Percentiles rank a stretch among this genome's conserved stretches.
Conservation (phyloP, 148 eudicot genomes). For the Cornus florida region DNA sequence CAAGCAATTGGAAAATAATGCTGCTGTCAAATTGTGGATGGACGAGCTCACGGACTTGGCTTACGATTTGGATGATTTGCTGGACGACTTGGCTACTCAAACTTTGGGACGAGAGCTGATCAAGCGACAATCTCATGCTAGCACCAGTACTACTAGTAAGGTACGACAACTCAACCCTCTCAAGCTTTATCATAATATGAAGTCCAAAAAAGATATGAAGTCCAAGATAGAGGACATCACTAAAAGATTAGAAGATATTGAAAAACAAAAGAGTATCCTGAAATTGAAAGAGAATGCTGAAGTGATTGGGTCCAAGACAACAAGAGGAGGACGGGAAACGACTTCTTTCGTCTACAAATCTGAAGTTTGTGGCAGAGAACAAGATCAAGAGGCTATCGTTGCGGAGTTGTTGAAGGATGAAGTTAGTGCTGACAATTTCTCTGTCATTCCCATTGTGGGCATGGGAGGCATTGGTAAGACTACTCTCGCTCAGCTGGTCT, state of each 20-base stretch:
- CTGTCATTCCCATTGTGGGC: slow-evolving; percentile 27
- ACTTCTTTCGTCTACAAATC: slow-evolving; percentile 16
- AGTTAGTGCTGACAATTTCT: neutral
- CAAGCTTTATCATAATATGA: too few relatives aligned
- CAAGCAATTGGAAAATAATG: neutral
- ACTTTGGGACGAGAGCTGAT: neutral
- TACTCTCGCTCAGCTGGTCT: slow-evolving; percentile 23
- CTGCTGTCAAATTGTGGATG: slow-evolving; percentile 16
- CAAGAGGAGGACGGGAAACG: neutral
- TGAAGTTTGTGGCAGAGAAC: slow-evolving; percentile 16
- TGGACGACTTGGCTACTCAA: slow-evolving; percentile 24
- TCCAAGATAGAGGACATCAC: slow-evolving; percentile 13
- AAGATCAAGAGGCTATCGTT: slow-evolving; percentile 15
- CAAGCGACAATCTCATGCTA: neutral
- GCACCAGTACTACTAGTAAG: neutral
- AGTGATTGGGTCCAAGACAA: neutral
- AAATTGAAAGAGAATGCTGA: neutral
- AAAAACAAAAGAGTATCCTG: neutral
- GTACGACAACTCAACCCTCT: neutral
- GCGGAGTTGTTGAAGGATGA: slow-evolving; percentile 1
- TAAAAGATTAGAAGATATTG: slow-evolving; percentile 11
- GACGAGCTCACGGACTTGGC: slow-evolving; percentile 19
- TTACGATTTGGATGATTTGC: slow-evolving; percentile 27
- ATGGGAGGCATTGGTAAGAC: slow-evolving; percentile 31
- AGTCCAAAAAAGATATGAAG: neutral